These are phyloP conservation scores for Pichia sp. DNA, from an alignment of 1,139 yeast species.

Conservation along the genomic window DNA sequence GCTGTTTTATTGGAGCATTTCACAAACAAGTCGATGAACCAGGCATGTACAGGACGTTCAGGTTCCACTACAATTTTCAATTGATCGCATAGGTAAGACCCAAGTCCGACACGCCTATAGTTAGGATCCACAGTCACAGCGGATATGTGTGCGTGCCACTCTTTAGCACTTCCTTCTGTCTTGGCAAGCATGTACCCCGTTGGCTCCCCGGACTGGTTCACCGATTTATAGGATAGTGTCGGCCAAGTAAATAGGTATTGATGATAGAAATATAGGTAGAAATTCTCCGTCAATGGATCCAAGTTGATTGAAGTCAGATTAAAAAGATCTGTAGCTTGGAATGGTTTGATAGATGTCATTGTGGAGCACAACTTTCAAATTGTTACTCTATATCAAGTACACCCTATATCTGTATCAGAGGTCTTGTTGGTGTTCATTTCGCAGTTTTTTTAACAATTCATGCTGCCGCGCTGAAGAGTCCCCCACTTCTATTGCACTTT, in stretches of 20 bases:
- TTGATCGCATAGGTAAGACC: slow-evolving; percentile 68
- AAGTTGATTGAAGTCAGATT: slow-evolving; percentile 69
- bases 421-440: too few relatives aligned
- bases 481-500: too few relatives aligned
- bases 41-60: slow-evolving; percentile 62
- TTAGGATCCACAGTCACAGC: slow-evolving; percentile 88
- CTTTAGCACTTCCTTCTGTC: slow-evolving; percentile 77
- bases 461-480: too few relatives aligned
- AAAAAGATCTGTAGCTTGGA: slow-evolving; percentile 80
- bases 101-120: slow-evolving; percentile 81
- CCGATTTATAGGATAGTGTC: slow-evolving; percentile 73
- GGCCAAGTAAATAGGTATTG: slow-evolving; percentile 89
- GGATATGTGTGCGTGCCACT: slow-evolving; percentile 96
- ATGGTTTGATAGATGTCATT: slow-evolving; percentile 82
- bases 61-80: slow-evolving; percentile 69
- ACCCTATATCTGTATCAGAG: too few relatives aligned
- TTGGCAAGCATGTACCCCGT: slow-evolving; percentile 94
- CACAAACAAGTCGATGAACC: slow-evolving; percentile 87
- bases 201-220: slow-evolving; percentile 39
- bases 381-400: too few relatives aligned
- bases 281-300: slow-evolving; percentile 88
- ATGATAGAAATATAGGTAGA: slow-evolving; percentile 75
- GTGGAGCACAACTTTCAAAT: too few relatives aligned
- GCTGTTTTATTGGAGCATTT: slow-evolving; percentile 81
- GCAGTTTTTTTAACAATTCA: too few relatives aligned